phyloP scores from a whole-genome alignment of 1,284 basidiomycete species.

The Irpex sp. region DNA sequence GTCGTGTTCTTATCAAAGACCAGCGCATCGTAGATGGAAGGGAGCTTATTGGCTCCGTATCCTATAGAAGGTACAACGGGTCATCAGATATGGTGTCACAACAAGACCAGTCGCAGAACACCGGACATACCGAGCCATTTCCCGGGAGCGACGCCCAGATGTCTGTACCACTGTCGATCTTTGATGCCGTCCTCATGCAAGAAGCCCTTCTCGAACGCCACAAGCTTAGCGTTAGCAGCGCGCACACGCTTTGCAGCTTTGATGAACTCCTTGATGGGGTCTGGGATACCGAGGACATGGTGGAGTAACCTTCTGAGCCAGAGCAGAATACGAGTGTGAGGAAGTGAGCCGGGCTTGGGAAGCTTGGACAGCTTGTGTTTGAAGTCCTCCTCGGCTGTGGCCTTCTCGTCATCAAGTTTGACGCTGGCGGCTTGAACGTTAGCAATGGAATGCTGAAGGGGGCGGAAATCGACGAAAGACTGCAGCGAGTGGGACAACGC shows the following conservation, averaged over 20 bases:
- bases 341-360: constrained; percentile 6
- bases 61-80: constrained; percentile 33
- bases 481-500: neutral
- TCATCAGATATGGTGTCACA: constrained; percentile 1
- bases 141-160: constrained; percentile 86
- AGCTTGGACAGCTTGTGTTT: constrained; percentile 27
- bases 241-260: constrained; percentile 60
- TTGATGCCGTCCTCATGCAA: constrained; percentile 75
- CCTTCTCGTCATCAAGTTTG: constrained; percentile 50
- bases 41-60: constrained; percentile 85
- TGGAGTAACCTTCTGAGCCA: constrained; percentile 17
- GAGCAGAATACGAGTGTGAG: constrained; percentile 6
- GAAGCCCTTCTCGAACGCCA: constrained; percentile 80
- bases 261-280: constrained; percentile 32
- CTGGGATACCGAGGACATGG: neutral
- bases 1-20: constrained; percentile 61
- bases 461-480: constrained; percentile 14
- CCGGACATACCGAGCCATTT: constrained; percentile 62
- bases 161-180: constrained; percentile 81
- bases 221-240: constrained; percentile 65
- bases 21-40: constrained; percentile 78
- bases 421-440: constrained; percentile 46
- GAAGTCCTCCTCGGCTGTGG: constrained; percentile 29
- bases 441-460: constrained; percentile 43
- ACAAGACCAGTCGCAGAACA: constrained; percentile 26